phyloP scores from a whole-genome alignment of 2,329 filamentous ascomycete species.

The Albophoma yamanashiensis region DNA sequence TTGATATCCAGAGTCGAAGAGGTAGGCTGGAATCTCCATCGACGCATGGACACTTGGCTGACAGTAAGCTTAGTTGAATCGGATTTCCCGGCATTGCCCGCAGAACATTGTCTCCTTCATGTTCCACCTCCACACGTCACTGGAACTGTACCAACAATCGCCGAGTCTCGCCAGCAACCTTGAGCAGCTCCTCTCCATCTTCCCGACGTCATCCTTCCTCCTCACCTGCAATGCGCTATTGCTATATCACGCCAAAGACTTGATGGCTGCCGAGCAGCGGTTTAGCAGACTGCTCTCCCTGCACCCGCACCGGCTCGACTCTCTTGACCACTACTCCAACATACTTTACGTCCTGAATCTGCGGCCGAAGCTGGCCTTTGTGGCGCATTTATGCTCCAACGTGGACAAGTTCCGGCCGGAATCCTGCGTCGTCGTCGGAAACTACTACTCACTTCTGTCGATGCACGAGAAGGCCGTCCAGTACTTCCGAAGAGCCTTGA shows the following conservation, averaged over 20 bases:
- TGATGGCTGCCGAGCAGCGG: constrained; percentile 55
- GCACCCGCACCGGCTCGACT: constrained; percentile 67
- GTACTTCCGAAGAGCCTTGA: constrained; percentile 89
- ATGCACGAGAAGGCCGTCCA: constrained; percentile 97
- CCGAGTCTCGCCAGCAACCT: constrained; percentile 64
- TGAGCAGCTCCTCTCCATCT: constrained; percentile 69
- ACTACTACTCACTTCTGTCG: constrained; percentile 91
- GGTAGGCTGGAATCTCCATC: constrained; percentile 36
- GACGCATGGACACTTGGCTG: background rate
- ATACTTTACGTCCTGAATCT: constrained; percentile 89
- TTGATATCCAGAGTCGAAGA: constrained; percentile 74
- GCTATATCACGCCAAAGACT: constrained; percentile 80
- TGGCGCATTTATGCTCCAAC: constrained; percentile 81
- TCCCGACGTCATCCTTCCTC: constrained; percentile 80
- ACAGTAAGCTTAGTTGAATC: constrained; percentile 48
- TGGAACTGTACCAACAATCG: constrained; percentile 84
- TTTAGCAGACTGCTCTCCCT: constrained; percentile 73
- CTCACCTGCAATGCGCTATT: constrained; percentile 82
- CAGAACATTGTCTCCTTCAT: constrained; percentile 89
- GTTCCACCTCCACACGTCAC: constrained; percentile 82
- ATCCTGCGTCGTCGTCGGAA: constrained; percentile 92
- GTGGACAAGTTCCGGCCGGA: constrained; percentile 96
- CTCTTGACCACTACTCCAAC: constrained; percentile 92
- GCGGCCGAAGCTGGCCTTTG: constrained; percentile 79
- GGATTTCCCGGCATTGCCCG: constrained; percentile 62